These are phyloP conservation scores for Plasmodium chabaudi DNA, from an alignment of 169 alveolate genomes.

Conservation along the genomic window DNA sequence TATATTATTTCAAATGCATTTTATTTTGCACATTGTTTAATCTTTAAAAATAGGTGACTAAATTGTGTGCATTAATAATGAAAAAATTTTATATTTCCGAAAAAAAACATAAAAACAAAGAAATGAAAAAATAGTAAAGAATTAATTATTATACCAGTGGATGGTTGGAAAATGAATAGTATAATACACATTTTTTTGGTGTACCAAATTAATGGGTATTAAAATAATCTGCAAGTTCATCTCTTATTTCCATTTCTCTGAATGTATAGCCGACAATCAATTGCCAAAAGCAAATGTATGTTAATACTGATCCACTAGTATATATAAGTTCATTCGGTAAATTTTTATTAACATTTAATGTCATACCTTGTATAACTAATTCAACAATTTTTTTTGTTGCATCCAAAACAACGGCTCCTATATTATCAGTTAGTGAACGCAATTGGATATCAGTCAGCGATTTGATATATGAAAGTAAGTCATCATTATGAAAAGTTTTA, in stretches of 20 bases:
- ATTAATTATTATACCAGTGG: no score
- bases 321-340: conserved; percentile 39
- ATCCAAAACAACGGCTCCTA: conserved; percentile 83
- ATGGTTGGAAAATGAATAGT: no score
- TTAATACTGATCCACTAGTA: conserved; percentile 78
- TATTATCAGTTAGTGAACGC: conserved; percentile 83
- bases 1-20: no score
- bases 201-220: no score
- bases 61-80: no score
- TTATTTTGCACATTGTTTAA: no score
- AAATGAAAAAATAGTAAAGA: no score
- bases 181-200: no score
- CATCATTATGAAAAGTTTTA: conserved; percentile 73
- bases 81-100: no score
- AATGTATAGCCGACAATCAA: conserved; percentile 88
- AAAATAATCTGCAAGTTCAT: conserved; percentile 78
- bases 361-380: conserved; percentile 81
- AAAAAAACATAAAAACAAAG: no score
- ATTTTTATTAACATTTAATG: conserved; percentile 66
- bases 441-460: conserved; percentile 83
- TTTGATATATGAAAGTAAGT: conserved; percentile 82
- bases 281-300: conserved; percentile 89
- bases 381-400: conserved; percentile 85
- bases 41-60: no score
- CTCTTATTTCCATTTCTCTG: conserved; percentile 85